Percentiles rank a stretch among this genome's conserved stretches.
These are phyloP conservation scores for Vitis rupestris DNA, from an alignment of 164 flowering plant species.

Conservation along the genomic window DNA sequence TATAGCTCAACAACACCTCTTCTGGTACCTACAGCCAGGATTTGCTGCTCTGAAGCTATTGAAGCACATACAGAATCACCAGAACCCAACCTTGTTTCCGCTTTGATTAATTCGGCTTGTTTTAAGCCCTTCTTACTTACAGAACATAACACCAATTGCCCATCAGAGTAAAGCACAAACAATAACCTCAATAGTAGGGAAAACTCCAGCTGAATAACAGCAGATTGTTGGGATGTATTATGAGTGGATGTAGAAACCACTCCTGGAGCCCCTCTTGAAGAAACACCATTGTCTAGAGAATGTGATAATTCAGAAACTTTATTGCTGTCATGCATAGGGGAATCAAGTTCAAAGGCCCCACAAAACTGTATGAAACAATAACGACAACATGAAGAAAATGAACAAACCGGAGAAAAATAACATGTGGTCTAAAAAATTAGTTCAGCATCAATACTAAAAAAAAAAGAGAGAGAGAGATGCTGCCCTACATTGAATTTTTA, in stretches of 20 bases:
- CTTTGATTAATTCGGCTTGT: conserved; percentile 61
- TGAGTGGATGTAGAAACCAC: conserved; percentile 18
- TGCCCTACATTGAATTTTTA: not conserved
- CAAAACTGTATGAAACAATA: conserved; percentile 49
- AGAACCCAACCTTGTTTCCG: conserved; percentile 60
- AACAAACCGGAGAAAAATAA: not conserved
- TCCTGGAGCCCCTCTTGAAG: conserved; percentile 36
- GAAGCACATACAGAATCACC: conserved; percentile 85
- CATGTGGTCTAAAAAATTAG: not conserved
- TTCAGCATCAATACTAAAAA: not conserved
- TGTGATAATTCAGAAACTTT: conserved; percentile 29
- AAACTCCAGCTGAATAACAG: conserved; percentile 71
- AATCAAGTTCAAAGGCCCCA: conserved; percentile 54
- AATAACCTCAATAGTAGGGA: conserved; percentile 62
- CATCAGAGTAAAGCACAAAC: conserved; percentile 68
- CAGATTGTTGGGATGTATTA: conserved; percentile 23
- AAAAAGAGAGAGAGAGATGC: not conserved
- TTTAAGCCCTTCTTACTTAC: conserved; percentile 84
- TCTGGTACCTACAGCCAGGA: conserved; percentile 88
- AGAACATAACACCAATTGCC: conserved; percentile 68
- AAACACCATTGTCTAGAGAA: conserved; percentile 56
- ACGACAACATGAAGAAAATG: conserved; percentile 1
- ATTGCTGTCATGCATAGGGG: conserved; percentile 14
- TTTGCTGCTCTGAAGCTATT: conserved; percentile 79
- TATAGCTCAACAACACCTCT: conserved; percentile 86